Evolutionary conservation across 371 early-diverging fungal species (phyloP), one percentile per base, ranked within the genome.

Genomic region (Catenaria anguillulae): DNA sequence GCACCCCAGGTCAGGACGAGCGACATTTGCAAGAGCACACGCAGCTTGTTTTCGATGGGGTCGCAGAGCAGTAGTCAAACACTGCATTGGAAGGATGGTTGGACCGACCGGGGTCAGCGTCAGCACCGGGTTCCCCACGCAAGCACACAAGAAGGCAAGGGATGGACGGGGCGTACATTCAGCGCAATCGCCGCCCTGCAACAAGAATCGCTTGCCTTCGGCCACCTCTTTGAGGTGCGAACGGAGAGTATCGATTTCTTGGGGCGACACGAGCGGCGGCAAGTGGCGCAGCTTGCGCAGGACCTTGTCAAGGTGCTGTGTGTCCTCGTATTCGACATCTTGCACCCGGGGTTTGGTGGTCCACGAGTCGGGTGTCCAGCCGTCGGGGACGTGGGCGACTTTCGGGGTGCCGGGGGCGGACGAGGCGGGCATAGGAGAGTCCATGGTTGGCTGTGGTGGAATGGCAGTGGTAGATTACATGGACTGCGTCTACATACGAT

Each of bases 151-250:
- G n/a, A n/a, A n/a, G n/a, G n/a, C n/a, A n/a, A n/a, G n/a, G n/a
- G n/a, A n/a, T n/a, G n/a, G n/a, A n/a, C n/a, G n/a, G 40, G 10
- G 40, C 40, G 40, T 40, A 40, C 40, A 79, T 75, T 97, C 97
- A 31, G 97, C 97, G 73, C 97, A 97, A 72, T 95, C 97, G 60
- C 97, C 97, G 63, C 97, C 97, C 74, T 95, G 95, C 40, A 97
- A 76, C 60, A 97, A 73, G 67, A 97, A 95, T 4, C 92, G 84
- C 64, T 91, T 88, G 60, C 90, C 89, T 61, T 84, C 77, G 43
- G 93, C 93, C 26, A 87, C 93, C 66, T 94, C 87, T 29, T 78
- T 80, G 26, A 97, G 79, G 68, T 92, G 91, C 24, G 72, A 71
- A 62, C 86, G 81, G 64, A 97, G 79, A n/a, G 80, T 81, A 62